phyloP scores from a whole-genome alignment of 1,284 basidiomycete species.

The Ceratobasidium sp. region DNA sequence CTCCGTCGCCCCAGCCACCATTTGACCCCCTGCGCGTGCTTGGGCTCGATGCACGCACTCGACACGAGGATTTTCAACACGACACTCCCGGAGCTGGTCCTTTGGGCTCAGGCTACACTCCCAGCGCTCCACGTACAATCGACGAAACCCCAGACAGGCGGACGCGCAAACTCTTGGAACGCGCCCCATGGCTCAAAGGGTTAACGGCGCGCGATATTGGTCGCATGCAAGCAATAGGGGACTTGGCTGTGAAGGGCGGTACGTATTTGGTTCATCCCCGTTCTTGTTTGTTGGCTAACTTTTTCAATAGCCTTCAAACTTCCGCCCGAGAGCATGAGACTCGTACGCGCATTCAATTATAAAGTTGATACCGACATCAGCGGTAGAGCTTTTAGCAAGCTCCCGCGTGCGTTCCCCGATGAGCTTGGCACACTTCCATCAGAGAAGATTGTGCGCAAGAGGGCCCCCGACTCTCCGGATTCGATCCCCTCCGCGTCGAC shows the following conservation, averaged over 20 bases:
- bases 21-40: not conserved
- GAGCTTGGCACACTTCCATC: not conserved
- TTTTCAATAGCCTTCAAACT: not conserved
- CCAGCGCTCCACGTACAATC: not conserved
- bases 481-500: slow-evolving; percentile 22
- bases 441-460: not conserved
- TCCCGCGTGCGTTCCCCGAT: no score
- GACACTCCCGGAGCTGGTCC: not conserved
- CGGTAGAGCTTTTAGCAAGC: no score
- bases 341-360: slow-evolving; percentile 9
- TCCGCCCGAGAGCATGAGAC: not conserved
- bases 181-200: slow-evolving; percentile 5
- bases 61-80: not conserved
- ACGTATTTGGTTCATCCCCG: not conserved
- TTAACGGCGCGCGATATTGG: not conserved
- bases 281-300: not conserved
- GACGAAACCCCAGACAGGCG: not conserved
- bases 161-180: not conserved
- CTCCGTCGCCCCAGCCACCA: not conserved
- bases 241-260: not conserved
- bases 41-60: not conserved
- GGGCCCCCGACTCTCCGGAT: slow-evolving; percentile 23
- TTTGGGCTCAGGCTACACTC: not conserved
- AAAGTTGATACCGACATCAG: no score
- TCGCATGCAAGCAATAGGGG: not conserved